Evolutionary conservation across 371 early-diverging fungal species (phyloP), one percentile per base, ranked within the genome.

Genomic region (Cokeromyces recurvatus): DNA sequence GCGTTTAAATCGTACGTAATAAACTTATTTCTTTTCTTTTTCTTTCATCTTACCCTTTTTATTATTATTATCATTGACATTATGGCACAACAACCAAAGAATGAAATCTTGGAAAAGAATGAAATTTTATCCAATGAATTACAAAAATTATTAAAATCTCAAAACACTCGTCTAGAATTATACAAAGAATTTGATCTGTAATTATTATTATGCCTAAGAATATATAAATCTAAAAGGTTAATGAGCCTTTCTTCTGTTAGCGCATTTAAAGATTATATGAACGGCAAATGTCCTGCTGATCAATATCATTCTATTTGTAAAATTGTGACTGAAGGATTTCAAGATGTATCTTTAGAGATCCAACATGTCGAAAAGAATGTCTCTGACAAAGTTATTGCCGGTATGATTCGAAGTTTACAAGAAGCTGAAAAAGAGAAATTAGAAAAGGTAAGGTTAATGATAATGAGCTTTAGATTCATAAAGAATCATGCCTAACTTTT

Each of bases 141-240:
- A 11, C 63, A 60, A 39, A 57, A 59, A 10, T 25, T 71, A 21
- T 48, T 56, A 8, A 66, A 69, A 25, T 60, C 67, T 3, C 74
- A 69, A 54, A 43, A 55, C 14, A 73, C 67, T 20, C 67, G 74
- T 12, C 38, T 67, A 21, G 60, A 53, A 17, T 44, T 73, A 12
- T 73, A 73, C 34, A 51, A 60, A 43, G 69, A 73, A 27, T 73
- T 73, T 46, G 64, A 68, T 31, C 64, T 64, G 74, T 69, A 59
- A 57, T 38, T 27, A n/a, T 15, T 34, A 11, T 34, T 4, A 9
- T 34, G 7, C n/a, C 4, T 11, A 14, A n/a, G n/a, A n/a, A n/a
- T n/a, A n/a, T n/a, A n/a, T n/a, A n/a, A n/a, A n/a, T n/a, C n/a
- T n/a, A n/a, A n/a, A n/a, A n/a, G n/a, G n/a, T n/a, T n/a, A n/a